A percentile compares a stretch with the other conserved stretches of the same genome.
Evolutionary conservation across 139 green algal genomes (phyloP).

Genomic region (Chlamydomonas sp.): DNA sequence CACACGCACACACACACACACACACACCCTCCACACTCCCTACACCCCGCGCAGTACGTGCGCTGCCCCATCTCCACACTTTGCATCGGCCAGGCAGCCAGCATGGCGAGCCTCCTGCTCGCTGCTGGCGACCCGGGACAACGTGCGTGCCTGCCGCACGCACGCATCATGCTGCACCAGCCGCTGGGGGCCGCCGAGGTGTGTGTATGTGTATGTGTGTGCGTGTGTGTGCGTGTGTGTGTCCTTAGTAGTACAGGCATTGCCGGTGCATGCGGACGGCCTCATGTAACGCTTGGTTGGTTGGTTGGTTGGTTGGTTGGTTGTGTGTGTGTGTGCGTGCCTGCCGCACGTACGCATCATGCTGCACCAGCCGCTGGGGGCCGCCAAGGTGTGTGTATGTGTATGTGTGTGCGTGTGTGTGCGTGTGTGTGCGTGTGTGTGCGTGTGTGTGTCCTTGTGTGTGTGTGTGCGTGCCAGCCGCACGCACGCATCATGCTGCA

Average conservation of each 20-base stretch:
- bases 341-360: too few species aligned
- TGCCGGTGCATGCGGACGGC: too few species aligned
- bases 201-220: neutral
- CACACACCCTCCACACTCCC: too few species aligned
- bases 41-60: constrained; percentile 69
- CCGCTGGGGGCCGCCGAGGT: constrained; percentile 65
- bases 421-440: neutral
- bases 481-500: constrained; percentile 95
- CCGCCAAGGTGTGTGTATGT: neutral
- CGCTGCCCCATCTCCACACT: constrained; percentile 80
- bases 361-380: too few species aligned
- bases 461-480: constrained; percentile 47
- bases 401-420: neutral
- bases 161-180: constrained; percentile 96
- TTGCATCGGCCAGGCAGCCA: constrained; percentile 84
- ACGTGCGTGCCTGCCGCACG: constrained; percentile 74
- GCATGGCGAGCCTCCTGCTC: constrained; percentile 90
- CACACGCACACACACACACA: too few species aligned
- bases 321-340: too few species aligned
- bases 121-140: constrained; percentile 67
- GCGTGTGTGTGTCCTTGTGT: neutral
- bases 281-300: too few species aligned
- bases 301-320: too few species aligned
- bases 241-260: too few species aligned
- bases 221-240: neutral